A percentile compares a stretch with the other conserved stretches of the same genome.
Evolutionary conservation across 2,329 filamentous ascomycete species (phyloP).

Genomic region (Microdochium nivale): DNA sequence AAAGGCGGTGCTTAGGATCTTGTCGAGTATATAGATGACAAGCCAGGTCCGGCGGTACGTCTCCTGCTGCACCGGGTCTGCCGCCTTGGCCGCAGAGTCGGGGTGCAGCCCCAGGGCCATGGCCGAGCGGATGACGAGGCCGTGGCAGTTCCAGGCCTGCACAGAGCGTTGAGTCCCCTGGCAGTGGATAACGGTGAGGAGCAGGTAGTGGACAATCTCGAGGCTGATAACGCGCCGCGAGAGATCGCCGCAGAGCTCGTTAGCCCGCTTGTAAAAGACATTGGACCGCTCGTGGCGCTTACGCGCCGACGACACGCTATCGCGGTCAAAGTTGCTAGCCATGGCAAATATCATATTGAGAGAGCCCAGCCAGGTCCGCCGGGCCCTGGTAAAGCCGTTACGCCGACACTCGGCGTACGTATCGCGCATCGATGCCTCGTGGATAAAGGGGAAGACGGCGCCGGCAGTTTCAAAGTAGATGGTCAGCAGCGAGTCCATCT

Average conservation of each 20-base stretch:
- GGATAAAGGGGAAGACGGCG: conserved; percentile 1
- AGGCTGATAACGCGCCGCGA: conserved; percentile 1
- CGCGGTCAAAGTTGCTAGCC: conserved; percentile 1
- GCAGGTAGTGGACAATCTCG: conserved; percentile 1
- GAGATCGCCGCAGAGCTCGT: conserved; percentile 1
- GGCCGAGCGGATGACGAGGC: conserved; percentile 1
- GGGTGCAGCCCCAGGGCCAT: neutral
- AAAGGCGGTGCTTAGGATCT: conserved; percentile 1
- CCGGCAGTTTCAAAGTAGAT: neutral
- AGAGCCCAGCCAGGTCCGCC: neutral
- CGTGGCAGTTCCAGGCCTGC: conserved; percentile 1
- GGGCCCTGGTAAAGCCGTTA: conserved; percentile 1
- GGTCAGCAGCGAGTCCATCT: neutral
- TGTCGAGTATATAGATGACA: conserved; percentile 1
- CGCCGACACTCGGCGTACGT: conserved; percentile 1
- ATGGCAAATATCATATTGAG: conserved; percentile 1
- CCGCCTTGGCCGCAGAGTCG: neutral
- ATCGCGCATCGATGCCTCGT: neutral
- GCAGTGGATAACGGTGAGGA: conserved; percentile 1
- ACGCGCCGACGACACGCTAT: neutral
- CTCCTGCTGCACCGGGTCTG: neutral
- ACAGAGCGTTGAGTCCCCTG: conserved; percentile 1
- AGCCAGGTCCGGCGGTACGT: neutral
- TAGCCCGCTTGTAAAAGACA: neutral
- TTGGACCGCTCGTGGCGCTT: neutral